phyloP scores from a whole-genome alignment of 345 rosid species.

The Heritiera littoralis region DNA sequence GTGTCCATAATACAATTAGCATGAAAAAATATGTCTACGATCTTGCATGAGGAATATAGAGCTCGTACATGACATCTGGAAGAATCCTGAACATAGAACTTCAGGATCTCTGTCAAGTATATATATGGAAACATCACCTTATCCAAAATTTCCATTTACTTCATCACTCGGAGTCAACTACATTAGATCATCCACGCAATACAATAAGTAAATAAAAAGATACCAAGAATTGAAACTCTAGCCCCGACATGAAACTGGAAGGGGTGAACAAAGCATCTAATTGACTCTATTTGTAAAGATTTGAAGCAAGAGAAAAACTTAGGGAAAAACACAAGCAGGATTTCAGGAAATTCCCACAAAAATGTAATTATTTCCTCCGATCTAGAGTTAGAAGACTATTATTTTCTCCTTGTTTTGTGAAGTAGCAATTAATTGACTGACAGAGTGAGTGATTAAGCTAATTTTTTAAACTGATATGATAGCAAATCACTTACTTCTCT shows the following conservation, averaged over 20 bases:
- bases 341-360: neutral
- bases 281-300: neutral
- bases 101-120: neutral
- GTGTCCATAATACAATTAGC: neutral
- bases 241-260: neutral
- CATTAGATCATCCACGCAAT: neutral
- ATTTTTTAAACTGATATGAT: neutral
- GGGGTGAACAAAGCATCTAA: neutral
- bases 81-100: neutral
- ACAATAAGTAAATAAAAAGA: neutral
- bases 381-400: neutral
- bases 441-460: neutral
- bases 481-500: conserved; percentile 53
- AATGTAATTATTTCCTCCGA: neutral
- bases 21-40: no score
- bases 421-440: neutral
- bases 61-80: neutral
- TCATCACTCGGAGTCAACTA: neutral
- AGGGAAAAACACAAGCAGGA: neutral
- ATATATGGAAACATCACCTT: neutral
- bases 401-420: neutral
- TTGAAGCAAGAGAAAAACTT: conserved; percentile 1
- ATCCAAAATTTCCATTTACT: neutral
- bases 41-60: neutral
- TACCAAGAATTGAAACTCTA: neutral